A percentile compares a stretch with the other conserved stretches of the same genome.
These are phyloP conservation scores for Coniochaeta sp. DNA, from an alignment of 2,329 filamentous ascomycete genomes.

Conservation along the genomic window DNA sequence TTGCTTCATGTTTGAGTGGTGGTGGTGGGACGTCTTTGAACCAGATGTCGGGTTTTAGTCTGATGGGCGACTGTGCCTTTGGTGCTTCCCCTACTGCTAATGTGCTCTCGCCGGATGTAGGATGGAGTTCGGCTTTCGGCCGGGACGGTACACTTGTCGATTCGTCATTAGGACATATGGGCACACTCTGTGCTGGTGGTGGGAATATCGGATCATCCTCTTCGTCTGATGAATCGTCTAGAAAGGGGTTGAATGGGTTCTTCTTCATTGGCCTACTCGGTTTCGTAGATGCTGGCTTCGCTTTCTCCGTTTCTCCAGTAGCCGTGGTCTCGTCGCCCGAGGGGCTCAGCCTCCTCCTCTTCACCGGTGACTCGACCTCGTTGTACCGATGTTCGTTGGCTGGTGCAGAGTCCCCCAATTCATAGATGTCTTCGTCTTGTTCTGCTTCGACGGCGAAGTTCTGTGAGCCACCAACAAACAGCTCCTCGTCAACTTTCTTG, in stretches of 20 bases:
- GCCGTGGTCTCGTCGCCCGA: slow-evolving; percentile 8
- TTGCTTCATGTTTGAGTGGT: slow-evolving; percentile 20
- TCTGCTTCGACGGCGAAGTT: slow-evolving; percentile 2
- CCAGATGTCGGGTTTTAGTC: not conserved
- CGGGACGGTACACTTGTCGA: not conserved
- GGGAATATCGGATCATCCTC: slow-evolving; percentile 20
- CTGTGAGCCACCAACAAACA: slow-evolving; percentile 36
- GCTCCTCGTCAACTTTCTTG: slow-evolving; percentile 55
- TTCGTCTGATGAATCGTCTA: slow-evolving; percentile 62
- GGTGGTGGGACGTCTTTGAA: slow-evolving; percentile 1
- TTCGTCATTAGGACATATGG: not conserved
- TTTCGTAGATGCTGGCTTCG: not conserved
- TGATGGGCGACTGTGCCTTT: not conserved
- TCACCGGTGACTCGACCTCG: slow-evolving; percentile 27
- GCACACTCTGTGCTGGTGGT: not conserved
- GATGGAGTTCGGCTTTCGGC: not conserved
- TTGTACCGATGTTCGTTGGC: slow-evolving; percentile 25
- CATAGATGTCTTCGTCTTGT: slow-evolving; percentile 9
- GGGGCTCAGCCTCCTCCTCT: slow-evolving; percentile 34
- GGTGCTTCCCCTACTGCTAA: not conserved
- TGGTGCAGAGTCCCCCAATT: slow-evolving; percentile 14
- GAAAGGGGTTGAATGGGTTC: slow-evolving; percentile 50
- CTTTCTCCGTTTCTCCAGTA: slow-evolving; percentile 8
- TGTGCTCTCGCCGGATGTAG: not conserved
- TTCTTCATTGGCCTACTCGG: slow-evolving; percentile 18